Evolutionary conservation across 768 basidiomycete genomes (phyloP), one percentile per base, ranked within the genome.

Genomic region (Cyathus striatus): DNA sequence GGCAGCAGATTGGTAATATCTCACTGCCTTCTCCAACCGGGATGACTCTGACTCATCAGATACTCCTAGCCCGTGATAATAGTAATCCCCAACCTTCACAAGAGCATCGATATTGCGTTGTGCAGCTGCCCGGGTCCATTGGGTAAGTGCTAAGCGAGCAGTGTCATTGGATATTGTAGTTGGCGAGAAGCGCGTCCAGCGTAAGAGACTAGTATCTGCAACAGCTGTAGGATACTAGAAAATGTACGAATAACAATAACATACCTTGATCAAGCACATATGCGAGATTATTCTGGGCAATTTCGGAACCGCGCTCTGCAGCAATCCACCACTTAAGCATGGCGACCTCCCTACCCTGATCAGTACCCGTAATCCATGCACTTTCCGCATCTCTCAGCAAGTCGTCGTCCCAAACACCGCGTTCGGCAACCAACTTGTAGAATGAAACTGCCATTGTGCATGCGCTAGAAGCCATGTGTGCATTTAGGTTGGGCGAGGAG

Each of bases 1-100:
- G 2, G 90, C 91, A 3, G 96, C 96, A 23, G 89, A 86, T 57
- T 90, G 92, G 55, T 99, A 99, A 58, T 90, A 97, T 21, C 84
- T 80, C 1, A 89, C 93, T 0, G 96, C 96, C 52, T 92, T 92
- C 60, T 95, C 93, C 59, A 82, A 81, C 14, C 88, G 77, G 16
- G 70, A 55, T 1, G 68, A 54, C 51, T 84, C 79, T 2, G 60
- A 54, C 40, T 82, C 75, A 44, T 83, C 82, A 4, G 76, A 66
- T 1, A 91, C 82, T 9, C 90, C 92, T 3, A 93, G 73, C 0
- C 92, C 92, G 49, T 90, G 83, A 55, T 90, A 97, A 63, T 94
- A 95, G 59, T 97, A 96, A 60, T 99, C 96, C 27, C 92, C 96
- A 4, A 97, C 93, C 73, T 97, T 99, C 48, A 99, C 92, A 45